Evolutionary conservation across 257 asterid species (phyloP).

Genomic region (Cynanchum wilfordii): DNA sequence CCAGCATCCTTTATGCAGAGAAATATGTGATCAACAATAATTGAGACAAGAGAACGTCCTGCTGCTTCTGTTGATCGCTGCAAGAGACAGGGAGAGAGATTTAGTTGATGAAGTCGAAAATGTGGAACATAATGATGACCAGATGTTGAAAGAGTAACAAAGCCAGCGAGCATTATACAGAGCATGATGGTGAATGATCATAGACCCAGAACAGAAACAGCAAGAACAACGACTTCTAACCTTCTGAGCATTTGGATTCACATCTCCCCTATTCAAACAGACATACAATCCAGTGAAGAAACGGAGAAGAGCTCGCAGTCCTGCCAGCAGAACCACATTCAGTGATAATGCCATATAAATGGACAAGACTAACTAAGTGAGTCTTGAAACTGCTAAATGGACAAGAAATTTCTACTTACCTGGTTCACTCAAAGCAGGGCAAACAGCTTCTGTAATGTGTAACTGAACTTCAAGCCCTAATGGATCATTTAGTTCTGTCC

Average conservation of each 20-base stretch:
- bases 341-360: conserved; percentile 14
- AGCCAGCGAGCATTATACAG: background rate
- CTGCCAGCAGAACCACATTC: conserved; percentile 36
- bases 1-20: conserved; percentile 93
- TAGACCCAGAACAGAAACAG: background rate
- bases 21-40: conserved; percentile 88
- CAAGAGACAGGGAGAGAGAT: conserved; percentile 25
- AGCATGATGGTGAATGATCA: background rate
- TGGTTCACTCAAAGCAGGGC: conserved; percentile 99
- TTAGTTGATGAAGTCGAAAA: conserved; percentile 20
- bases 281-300: conserved; percentile 85
- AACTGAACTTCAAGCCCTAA: conserved; percentile 90
- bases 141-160: background rate
- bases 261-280: conserved; percentile 94
- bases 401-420: conserved; percentile 40
- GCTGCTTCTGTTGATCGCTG: conserved; percentile 94
- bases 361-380: background rate
- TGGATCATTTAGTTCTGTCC: conserved; percentile 83
- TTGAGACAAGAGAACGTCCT: conserved; percentile 83
- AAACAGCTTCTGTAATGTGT: conserved; percentile 83
- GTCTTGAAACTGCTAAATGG: background rate
- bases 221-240: conserved; percentile 30
- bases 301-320: conserved; percentile 95
- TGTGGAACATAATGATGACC: conserved; percentile 15
- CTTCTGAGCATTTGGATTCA: conserved; percentile 67